These are phyloP conservation scores for Kondoa malvinella DNA, from an alignment of 768 basidiomycete species.

Conservation along the genomic window DNA sequence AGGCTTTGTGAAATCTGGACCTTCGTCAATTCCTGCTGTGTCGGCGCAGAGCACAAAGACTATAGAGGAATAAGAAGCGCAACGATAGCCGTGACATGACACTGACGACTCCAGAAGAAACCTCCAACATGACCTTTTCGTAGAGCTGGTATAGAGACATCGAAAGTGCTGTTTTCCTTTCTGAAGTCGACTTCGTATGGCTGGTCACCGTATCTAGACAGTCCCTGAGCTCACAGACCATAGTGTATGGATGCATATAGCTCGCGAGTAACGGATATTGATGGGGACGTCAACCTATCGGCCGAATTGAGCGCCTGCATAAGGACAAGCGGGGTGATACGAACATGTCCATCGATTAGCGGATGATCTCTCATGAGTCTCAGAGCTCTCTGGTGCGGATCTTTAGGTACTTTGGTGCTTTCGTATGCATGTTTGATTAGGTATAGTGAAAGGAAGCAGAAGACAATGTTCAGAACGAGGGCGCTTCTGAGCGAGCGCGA, in stretches of 20 bases:
- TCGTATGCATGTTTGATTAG: not conserved
- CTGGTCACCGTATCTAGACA: not conserved
- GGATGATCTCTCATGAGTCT: not conserved
- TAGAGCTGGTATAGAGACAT: slow-evolving; percentile 42
- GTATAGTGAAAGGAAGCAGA: no score
- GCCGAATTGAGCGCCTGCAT: not conserved
- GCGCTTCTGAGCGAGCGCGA: no score
- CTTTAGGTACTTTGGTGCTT: not conserved
- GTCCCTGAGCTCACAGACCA: not conserved
- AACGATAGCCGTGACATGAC: no score
- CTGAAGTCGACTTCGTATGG: not conserved
- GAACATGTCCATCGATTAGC: not conserved
- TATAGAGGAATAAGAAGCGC: no score
- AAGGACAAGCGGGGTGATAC: not conserved
- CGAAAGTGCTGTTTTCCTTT: not conserved
- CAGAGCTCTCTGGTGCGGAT: not conserved
- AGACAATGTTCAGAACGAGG: no score
- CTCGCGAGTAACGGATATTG: not conserved
- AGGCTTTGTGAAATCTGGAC: not conserved
- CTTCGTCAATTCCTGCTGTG: slow-evolving; percentile 27
- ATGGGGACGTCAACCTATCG: not conserved
- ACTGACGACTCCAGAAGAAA: slow-evolving; percentile 86
- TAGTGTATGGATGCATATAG: not conserved
- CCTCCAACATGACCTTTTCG: slow-evolving; percentile 66
- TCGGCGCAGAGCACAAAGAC: slow-evolving; percentile 46